These are phyloP conservation scores for Centrapalus pauciflorus DNA, from an alignment of 129 eudicot genomes.

Conservation along the genomic window DNA sequence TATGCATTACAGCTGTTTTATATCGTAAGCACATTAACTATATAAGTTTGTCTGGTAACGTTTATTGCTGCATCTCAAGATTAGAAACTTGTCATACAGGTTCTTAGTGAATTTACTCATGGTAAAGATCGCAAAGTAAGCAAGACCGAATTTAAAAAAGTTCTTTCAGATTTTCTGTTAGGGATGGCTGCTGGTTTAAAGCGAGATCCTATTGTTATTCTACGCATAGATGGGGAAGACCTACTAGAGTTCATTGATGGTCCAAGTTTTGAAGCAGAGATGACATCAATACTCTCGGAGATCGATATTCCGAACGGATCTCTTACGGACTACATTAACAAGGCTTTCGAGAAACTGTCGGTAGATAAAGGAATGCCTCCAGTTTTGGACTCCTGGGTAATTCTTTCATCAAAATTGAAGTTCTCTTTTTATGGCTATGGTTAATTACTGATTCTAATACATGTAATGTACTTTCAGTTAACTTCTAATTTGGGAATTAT, in stretches of 20 bases:
- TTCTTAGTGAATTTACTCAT: constrained; percentile 81
- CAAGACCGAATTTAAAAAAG: constrained; percentile 73
- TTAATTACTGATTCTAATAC: not conserved
- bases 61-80: constrained; percentile 9
- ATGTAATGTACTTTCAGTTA: no score
- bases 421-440: not conserved
- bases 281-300: constrained; percentile 56
- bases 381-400: constrained; percentile 89
- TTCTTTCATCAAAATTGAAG: not conserved
- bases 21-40: not conserved
- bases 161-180: constrained; percentile 80
- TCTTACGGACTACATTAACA: constrained; percentile 47
- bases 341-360: constrained; percentile 73
- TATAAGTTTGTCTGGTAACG: not conserved
- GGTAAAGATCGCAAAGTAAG: constrained; percentile 72
- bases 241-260: constrained; percentile 55
- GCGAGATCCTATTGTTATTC: constrained; percentile 86
- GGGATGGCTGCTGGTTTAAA: constrained; percentile 98
- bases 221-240: constrained; percentile 94
- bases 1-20: constrained; percentile 10
- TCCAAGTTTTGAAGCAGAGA: constrained; percentile 65
- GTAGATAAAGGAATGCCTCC: constrained; percentile 99
- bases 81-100: constrained; percentile 40
- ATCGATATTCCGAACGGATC: constrained; percentile 43
- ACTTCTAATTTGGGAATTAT: no score